Percentiles rank a stretch among this genome's conserved stretches.
Evolutionary conservation across 208 protist genomes (phyloP).

Genomic region (Naegleria lovaniensis): DNA sequence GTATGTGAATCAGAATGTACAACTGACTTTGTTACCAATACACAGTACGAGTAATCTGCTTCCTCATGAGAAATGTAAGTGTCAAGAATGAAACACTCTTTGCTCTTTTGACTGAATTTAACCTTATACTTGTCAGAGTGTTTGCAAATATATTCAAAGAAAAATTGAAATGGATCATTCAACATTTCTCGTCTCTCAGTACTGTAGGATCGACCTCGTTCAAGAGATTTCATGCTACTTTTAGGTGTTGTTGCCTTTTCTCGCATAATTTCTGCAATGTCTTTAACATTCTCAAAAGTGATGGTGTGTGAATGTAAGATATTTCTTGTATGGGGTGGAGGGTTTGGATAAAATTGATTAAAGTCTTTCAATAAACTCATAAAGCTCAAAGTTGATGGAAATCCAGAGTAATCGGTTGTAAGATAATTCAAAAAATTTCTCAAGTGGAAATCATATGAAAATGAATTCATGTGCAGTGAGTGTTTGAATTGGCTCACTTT

Average conservation of each 20-base stretch:
- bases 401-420: neutral
- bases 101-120: neutral
- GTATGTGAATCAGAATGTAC: neutral
- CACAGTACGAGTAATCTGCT: neutral
- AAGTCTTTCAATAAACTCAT: neutral
- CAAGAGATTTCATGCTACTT: neutral
- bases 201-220: neutral
- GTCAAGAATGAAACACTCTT: neutral
- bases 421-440: neutral
- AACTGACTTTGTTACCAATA: neutral
- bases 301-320: neutral
- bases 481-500: neutral
- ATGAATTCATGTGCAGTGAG: slow-evolving; percentile 13
- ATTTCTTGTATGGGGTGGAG: neutral
- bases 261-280: neutral
- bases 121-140: neutral
- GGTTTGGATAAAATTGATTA: neutral
- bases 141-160: slow-evolving; percentile 22
- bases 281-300: neutral
- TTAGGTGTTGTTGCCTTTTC: neutral
- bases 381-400: neutral
- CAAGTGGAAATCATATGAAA: slow-evolving; percentile 23
- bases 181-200: neutral
- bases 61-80: slow-evolving; percentile 5
- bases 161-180: neutral